phyloP scores from a whole-genome alignment of 345 rosid species.

The Moricandia moricandioides region DNA sequence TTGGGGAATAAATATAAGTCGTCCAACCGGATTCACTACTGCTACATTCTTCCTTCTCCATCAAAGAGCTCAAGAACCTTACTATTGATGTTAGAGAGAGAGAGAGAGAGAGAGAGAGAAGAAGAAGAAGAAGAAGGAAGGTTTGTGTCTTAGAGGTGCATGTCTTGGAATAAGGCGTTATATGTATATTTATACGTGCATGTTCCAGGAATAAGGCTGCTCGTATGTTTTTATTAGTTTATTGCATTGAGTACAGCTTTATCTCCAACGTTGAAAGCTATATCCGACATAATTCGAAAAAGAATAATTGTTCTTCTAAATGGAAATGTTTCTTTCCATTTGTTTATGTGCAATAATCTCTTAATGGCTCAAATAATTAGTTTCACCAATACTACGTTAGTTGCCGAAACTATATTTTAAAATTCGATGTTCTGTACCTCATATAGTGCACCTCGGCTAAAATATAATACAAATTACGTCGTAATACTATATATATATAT shows the following conservation, averaged over 20 bases:
- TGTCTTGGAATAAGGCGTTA: conserved; percentile 3
- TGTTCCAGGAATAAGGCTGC: conserved; percentile 29
- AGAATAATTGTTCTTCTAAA: conserved; percentile 24
- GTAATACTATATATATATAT: not conserved
- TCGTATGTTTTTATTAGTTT: conserved; percentile 25
- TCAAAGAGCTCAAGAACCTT: conserved; percentile 36
- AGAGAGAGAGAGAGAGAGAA: not conserved
- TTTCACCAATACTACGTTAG: conserved; percentile 32
- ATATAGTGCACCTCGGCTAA: not conserved
- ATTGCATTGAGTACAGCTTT: conserved; percentile 41
- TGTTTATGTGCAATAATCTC: conserved; percentile 18
- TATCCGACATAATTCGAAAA: conserved; percentile 17
- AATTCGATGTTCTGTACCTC: not conserved
- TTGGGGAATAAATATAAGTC: conserved; percentile 56
- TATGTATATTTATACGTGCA: conserved; percentile 25
- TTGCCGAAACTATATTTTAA: conserved; percentile 1
- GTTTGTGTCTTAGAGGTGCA: conserved; percentile 4
- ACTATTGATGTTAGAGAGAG: conserved; percentile 2
- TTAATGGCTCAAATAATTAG: conserved; percentile 22
- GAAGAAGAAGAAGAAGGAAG: not conserved
- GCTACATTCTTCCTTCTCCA: conserved; percentile 60
- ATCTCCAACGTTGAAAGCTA: conserved; percentile 28
- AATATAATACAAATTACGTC: not conserved
- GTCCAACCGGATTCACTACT: conserved; percentile 94
- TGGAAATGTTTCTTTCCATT: conserved; percentile 9